These are phyloP conservation scores for Fusarium luffae DNA, from an alignment of 2,329 filamentous ascomycete species.

Conservation along the genomic window DNA sequence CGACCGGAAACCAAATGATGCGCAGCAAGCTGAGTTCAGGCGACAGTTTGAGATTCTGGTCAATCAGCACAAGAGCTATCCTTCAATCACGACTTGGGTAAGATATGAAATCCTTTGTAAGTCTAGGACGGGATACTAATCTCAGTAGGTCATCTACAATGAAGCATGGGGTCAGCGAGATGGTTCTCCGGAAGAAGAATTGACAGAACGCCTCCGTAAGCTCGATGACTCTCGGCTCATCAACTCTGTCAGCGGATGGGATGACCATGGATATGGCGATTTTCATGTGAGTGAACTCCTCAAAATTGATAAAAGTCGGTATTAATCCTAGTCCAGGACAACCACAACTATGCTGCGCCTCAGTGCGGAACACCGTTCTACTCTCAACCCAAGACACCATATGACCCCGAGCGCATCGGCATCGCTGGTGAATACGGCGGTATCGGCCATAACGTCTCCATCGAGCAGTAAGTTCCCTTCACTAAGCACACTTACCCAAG, in stretches of 20 bases:
- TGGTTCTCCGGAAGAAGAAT: conserved; percentile 57
- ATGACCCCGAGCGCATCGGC: conserved; percentile 69
- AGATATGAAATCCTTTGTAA: fast-evolving
- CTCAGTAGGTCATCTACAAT: conserved; percentile 24
- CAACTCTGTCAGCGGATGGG: conserved; percentile 72
- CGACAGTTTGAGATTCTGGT: conserved; percentile 71
- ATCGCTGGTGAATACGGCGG: conserved; percentile 80
- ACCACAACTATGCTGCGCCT: conserved; percentile 77
- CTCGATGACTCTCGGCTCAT: conserved; percentile 74
- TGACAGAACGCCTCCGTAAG: conserved; percentile 65
- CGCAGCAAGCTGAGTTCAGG: conserved; percentile 71
- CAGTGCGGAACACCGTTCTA: conserved; percentile 78
- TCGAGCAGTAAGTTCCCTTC: conserved; percentile 50
- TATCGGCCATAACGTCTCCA: conserved; percentile 72
- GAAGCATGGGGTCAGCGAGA: conserved; percentile 29
- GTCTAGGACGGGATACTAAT: neutral
- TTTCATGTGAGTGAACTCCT: conserved; percentile 49
- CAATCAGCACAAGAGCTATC: conserved; percentile 55
- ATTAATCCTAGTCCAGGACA: conserved; percentile 56
- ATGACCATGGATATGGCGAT: conserved; percentile 75
- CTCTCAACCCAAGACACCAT: conserved; percentile 65
- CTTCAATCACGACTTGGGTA: conserved; percentile 30
- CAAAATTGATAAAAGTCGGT: fast-evolving
- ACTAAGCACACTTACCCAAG: fast-evolving
- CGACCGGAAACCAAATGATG: conserved; percentile 52